Evolutionary conservation across 768 basidiomycete species (phyloP).

Genomic region (Solioccasus polychromus): DNA sequence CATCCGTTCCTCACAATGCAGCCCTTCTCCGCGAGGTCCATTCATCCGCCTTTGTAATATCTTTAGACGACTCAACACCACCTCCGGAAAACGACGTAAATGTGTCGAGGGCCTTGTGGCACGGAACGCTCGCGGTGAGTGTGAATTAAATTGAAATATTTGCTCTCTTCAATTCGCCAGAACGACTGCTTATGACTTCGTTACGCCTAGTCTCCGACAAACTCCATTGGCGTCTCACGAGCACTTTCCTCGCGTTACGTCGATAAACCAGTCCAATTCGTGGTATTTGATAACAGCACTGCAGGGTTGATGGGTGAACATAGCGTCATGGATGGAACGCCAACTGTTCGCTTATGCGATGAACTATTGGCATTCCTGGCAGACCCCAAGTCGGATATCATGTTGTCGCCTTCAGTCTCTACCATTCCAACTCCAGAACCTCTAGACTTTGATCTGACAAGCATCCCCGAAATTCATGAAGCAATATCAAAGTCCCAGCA

Average conservation of each 20-base stretch:
- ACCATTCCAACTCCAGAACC: constrained; percentile 39
- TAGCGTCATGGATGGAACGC: constrained; percentile 88
- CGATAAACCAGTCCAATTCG: constrained; percentile 87
- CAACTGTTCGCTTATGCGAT: constrained; percentile 70
- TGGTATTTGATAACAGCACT: constrained; percentile 77
- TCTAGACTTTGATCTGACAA: constrained; percentile 62
- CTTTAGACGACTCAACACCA: constrained; percentile 60
- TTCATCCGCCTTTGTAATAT: constrained; percentile 82
- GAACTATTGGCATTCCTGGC: constrained; percentile 61
- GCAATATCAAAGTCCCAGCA: constrained; percentile 58
- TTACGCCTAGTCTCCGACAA: constrained; percentile 18
- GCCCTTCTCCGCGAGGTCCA: constrained; percentile 70
- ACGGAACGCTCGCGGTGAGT: constrained; percentile 59
- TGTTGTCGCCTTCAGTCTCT: constrained; percentile 29
- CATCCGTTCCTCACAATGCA: constrained; percentile 58
- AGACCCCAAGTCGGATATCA: constrained; percentile 62
- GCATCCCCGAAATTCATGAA: constrained; percentile 25
- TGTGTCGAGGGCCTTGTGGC: constrained; percentile 76
- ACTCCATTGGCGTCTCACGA: constrained; percentile 22
- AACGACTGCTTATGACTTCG: not conserved
- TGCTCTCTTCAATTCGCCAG: too few relatives aligned
- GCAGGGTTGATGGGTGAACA: constrained; percentile 94
- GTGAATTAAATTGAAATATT: constrained; percentile 33
- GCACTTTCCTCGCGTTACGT: constrained; percentile 81
- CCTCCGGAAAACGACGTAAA: constrained; percentile 49